A percentile compares a stretch with the other conserved stretches of the same genome.
These are phyloP conservation scores for Coemansia brasiliensis DNA, from an alignment of 192 early-diverging fungal species.

Conservation along the genomic window DNA sequence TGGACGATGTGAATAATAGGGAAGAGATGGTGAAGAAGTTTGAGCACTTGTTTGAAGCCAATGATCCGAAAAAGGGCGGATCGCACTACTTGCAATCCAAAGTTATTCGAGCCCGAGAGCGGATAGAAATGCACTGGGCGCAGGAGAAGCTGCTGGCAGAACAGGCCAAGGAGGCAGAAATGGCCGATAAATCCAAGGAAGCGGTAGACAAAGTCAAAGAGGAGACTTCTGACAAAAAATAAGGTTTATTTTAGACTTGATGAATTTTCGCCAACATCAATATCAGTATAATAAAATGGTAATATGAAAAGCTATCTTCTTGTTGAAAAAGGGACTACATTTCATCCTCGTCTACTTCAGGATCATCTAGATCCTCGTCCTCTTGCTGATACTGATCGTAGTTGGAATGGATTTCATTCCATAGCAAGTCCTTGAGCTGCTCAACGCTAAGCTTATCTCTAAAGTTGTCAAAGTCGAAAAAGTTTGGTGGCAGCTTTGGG, in stretches of 20 bases:
- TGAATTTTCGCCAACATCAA: not conserved
- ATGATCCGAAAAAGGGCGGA: slow-evolving; percentile 83
- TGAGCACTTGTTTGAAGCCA: slow-evolving; percentile 82
- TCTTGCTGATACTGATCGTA: slow-evolving; percentile 35
- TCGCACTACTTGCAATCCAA: slow-evolving; percentile 96
- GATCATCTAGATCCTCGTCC: slow-evolving; percentile 16
- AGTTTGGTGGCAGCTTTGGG: slow-evolving; percentile 70
- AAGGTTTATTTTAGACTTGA: not conserved
- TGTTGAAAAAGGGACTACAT: slow-evolving; percentile 2
- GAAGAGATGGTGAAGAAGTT: slow-evolving; percentile 75
- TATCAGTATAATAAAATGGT: too few relatives aligned
- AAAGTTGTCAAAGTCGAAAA: slow-evolving; percentile 86
- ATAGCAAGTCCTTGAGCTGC: slow-evolving; percentile 66
- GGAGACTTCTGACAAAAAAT: slow-evolving; percentile 21
- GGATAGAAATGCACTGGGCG: slow-evolving; percentile 87
- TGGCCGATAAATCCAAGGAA: not conserved
- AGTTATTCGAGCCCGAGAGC: slow-evolving; percentile 88
- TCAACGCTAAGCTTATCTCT: slow-evolving; percentile 80
- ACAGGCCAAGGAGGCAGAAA: slow-evolving; percentile 16
- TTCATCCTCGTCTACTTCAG: slow-evolving; percentile 22
- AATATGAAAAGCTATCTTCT: not conserved
- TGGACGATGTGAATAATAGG: slow-evolving; percentile 62
- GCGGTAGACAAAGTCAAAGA: slow-evolving; percentile 40
- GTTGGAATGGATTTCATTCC: slow-evolving; percentile 46
- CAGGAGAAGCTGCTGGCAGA: slow-evolving; percentile 50